Base-by-base conservation (phyloP, 495 filamentous ascomycete species). In the Neurospora sp. region DNA sequence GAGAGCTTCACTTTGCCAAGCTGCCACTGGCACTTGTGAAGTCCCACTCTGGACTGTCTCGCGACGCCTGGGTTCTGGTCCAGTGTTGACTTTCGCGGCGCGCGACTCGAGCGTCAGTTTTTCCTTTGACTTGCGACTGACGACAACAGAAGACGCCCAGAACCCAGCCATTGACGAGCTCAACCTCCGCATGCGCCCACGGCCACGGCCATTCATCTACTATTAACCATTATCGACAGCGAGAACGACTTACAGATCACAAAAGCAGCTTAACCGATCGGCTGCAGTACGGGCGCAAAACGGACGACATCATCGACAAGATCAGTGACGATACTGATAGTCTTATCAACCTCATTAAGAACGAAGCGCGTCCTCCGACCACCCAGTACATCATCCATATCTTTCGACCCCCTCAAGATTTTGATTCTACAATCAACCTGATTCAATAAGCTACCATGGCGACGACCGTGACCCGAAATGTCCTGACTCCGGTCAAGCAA, bases 401-500 rank as follows among this genome's bases (percentile, higher is more conserved):
- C 38, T 27, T 37, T 16, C 68, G 16, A 17, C 38, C 37, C 69
- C 17, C 41, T n/a, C 74, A 71, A 31, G 45, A 39, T 41, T 40
- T 4, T 35, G 73, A 3, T 68, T 65, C 3, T 70, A 78, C 5
- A 48, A 74, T 35, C 68, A 10, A 41, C 75, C 73, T 39, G 40
- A 70, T 41, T 72, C 48, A 78, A 78, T 75, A 68, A 75, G 5
- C 74, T 20, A 53, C 70, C n/a, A 31, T 71, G 17, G n/a, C 74
- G 17, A 39, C 76, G 31, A 27, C 75, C 10, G 40, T 71, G 70
- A 75, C 78, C 68, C 73, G 37, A 65, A 72, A 37, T 65, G 69
- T 68, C 10, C 79, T 83, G 40, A 89, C 86, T 2, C 87, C 84
- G 6, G 77, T 78, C 71, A 85, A 83, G 39, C 79, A 81, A 70